A percentile compares a stretch with the other conserved stretches of the same genome.
These are phyloP conservation scores for Apiospora aurea DNA, from an alignment of 2,329 filamentous ascomycete genomes.

Conservation along the genomic window DNA sequence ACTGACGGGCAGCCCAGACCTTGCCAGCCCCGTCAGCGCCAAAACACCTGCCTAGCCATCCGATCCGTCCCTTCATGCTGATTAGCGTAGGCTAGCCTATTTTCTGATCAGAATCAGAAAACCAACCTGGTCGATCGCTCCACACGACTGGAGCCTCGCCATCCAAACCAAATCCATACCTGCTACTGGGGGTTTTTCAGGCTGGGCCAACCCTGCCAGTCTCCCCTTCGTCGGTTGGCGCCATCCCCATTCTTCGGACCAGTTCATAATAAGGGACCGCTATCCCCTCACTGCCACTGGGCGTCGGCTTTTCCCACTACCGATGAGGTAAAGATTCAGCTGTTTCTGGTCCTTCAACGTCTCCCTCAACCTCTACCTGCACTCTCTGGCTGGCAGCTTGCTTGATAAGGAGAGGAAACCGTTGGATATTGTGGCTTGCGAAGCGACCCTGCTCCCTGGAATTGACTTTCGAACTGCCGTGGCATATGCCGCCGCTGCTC, in stretches of 20 bases:
- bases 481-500: conserved; percentile 17
- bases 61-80: conserved; percentile 15
- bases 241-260: conserved; percentile 33
- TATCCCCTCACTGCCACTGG: conserved; percentile 39
- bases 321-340: conserved; percentile 32
- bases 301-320: conserved; percentile 35
- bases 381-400: conserved; percentile 6
- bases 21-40: neutral
- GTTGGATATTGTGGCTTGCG: conserved; percentile 20
- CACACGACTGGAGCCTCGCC: conserved; percentile 19
- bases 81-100: conserved; percentile 13
- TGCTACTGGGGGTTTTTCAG: conserved; percentile 22
- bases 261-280: conserved; percentile 36
- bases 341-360: conserved; percentile 26
- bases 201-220: conserved; percentile 25
- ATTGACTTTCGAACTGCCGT: conserved; percentile 19
- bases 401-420: conserved; percentile 4
- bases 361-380: neutral
- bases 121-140: conserved; percentile 15
- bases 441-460: conserved; percentile 20
- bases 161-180: conserved; percentile 20
- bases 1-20: neutral
- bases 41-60: conserved; percentile 16
- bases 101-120: conserved; percentile 19
- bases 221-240: conserved; percentile 28